Percentiles rank a stretch among this genome's conserved stretches.
Evolutionary conservation across 2,329 filamentous ascomycete species (phyloP).

Genomic region (Cercospora berteroae): DNA sequence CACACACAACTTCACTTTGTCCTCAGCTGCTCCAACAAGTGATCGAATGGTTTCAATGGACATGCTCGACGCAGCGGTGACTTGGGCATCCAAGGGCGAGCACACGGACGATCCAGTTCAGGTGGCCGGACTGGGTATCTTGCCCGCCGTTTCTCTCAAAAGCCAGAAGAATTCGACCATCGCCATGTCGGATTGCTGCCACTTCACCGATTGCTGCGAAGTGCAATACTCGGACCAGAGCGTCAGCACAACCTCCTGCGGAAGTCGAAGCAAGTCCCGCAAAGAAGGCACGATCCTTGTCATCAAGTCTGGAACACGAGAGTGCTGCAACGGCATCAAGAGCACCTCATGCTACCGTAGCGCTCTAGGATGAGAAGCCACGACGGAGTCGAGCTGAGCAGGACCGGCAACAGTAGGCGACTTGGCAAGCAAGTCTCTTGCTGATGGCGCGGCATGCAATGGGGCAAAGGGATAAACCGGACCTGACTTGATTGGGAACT

Average conservation of each 20-base stretch:
- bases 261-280: conserved; percentile 14
- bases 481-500: background rate
- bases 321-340: conserved; percentile 1
- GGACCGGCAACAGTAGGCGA: background rate
- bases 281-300: conserved; percentile 12
- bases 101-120: conserved; percentile 14
- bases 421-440: background rate
- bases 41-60: conserved; percentile 8
- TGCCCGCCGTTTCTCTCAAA: conserved; percentile 13
- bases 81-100: conserved; percentile 11
- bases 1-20: background rate
- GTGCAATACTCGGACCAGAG: conserved; percentile 1
- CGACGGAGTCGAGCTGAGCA: background rate
- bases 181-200: conserved; percentile 17
- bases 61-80: conserved; percentile 14
- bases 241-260: background rate
- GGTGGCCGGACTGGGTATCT: conserved; percentile 16
- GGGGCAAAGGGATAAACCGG: background rate
- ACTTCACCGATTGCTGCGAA: conserved; percentile 13
- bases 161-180: conserved; percentile 15
- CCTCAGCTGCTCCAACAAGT: background rate
- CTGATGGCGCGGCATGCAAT: background rate
- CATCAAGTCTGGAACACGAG: conserved; percentile 2
- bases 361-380: conserved; percentile 10
- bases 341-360: conserved; percentile 10